A percentile compares a stretch with the other conserved stretches of the same genome.
These are phyloP conservation scores for Lipomyces yamadae DNA, from an alignment of 805 yeast genomes.

Conservation along the genomic window DNA sequence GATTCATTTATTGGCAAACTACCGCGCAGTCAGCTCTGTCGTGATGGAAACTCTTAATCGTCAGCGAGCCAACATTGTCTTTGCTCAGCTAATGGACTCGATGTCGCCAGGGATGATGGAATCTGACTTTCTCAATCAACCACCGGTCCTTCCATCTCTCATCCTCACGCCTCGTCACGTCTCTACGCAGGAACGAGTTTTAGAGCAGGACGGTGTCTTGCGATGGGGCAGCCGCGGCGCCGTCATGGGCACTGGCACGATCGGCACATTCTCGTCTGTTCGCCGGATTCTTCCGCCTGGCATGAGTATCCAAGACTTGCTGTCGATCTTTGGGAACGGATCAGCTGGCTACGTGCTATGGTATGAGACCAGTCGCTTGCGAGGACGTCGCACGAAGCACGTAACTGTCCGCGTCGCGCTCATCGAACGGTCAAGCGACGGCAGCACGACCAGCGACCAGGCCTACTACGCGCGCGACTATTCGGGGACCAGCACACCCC, in stretches of 20 bases:
- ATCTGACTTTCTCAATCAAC: constrained; percentile 22
- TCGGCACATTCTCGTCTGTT: constrained; percentile 40
- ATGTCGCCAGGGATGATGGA: constrained; percentile 27
- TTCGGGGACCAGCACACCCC: background rate
- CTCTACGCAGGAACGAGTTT: constrained; percentile 40
- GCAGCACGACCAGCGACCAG: constrained; percentile 8
- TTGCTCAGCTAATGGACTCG: constrained; percentile 37
- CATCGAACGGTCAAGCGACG: constrained; percentile 18
- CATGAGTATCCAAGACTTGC: constrained; percentile 19
- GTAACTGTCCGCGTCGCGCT: constrained; percentile 39
- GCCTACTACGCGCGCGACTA: background rate
- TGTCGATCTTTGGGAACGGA: constrained; percentile 29
- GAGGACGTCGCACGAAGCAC: constrained; percentile 16
- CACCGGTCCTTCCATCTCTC: constrained; percentile 31
- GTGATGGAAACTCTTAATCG: constrained; percentile 44
- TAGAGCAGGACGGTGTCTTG: constrained; percentile 43
- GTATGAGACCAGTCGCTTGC: constrained; percentile 27
- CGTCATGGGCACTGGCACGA: constrained; percentile 41
- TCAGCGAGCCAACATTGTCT: constrained; percentile 45
- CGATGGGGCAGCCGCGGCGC: constrained; percentile 41
- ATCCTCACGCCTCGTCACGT: constrained; percentile 40
- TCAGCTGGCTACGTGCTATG: constrained; percentile 39
- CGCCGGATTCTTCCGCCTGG: constrained; percentile 28
- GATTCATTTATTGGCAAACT: constrained; percentile 46
- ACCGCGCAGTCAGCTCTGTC: constrained; percentile 45